Evolutionary conservation across 2,329 filamentous ascomycete genomes (phyloP).

Genomic region (Penicillium expansum): DNA sequence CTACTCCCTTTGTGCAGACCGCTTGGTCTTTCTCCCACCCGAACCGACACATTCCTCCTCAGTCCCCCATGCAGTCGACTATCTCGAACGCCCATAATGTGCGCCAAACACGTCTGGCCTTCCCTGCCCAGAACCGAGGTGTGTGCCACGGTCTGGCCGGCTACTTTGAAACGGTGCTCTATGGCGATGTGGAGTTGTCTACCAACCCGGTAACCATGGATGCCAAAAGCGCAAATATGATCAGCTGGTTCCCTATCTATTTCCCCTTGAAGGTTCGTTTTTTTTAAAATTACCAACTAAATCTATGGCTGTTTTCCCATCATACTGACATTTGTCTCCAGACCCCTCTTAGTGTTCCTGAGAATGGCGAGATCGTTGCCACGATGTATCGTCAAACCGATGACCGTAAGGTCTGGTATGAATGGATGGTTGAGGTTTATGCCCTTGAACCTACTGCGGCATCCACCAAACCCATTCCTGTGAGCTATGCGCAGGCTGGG

Average conservation of each 20-base stretch:
- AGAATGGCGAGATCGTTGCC: slow-evolving; percentile 78
- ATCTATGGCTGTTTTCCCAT: neutral
- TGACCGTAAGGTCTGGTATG: slow-evolving; percentile 95
- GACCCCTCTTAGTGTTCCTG: slow-evolving; percentile 82
- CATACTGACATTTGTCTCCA: slow-evolving; percentile 37
- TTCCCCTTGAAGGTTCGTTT: slow-evolving; percentile 82
- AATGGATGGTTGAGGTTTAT: slow-evolving; percentile 92
- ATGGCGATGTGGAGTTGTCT: slow-evolving; percentile 79
- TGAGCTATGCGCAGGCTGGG: slow-evolving; percentile 31
- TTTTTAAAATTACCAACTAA: neutral
- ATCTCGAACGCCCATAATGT: slow-evolving; percentile 90
- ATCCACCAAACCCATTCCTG: slow-evolving; percentile 22
- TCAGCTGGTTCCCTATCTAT: slow-evolving; percentile 98
- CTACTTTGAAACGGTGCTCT: slow-evolving; percentile 96
- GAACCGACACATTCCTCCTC: slow-evolving; percentile 38
- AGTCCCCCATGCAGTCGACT: slow-evolving; percentile 31
- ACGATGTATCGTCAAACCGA: slow-evolving; percentile 97
- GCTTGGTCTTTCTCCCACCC: slow-evolving; percentile 48
- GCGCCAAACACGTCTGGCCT: slow-evolving; percentile 73
- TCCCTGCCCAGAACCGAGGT: slow-evolving; percentile 73
- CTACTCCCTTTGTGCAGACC: slow-evolving; percentile 41
- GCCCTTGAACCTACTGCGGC: slow-evolving; percentile 34
- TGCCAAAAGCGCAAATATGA: slow-evolving; percentile 93
- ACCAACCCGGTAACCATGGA: slow-evolving; percentile 92
- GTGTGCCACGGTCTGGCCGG: slow-evolving; percentile 88